These are phyloP conservation scores for Saccharomycopsis malanga DNA, from an alignment of 805 yeast species.

Conservation along the genomic window DNA sequence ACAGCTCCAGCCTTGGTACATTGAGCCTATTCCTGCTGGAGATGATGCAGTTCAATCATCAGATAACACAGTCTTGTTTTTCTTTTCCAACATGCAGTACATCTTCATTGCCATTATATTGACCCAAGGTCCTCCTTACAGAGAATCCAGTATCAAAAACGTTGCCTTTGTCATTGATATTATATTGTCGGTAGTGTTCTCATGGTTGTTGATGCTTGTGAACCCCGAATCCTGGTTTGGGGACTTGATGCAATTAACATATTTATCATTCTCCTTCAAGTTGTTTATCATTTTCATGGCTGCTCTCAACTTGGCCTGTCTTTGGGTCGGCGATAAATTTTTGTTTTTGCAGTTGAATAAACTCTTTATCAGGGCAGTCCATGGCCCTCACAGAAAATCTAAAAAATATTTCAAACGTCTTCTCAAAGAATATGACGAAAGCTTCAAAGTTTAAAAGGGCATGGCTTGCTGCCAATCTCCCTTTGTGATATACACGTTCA, in stretches of 20 bases:
- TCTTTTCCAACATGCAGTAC: slow-evolving; percentile 81
- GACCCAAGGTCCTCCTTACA: slow-evolving; percentile 89
- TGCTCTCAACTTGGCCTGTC: slow-evolving; percentile 40
- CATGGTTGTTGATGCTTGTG: slow-evolving; percentile 48
- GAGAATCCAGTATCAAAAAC: slow-evolving; percentile 66
- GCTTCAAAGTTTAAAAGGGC: neutral
- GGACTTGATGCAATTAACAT: slow-evolving; percentile 67
- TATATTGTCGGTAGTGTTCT: slow-evolving; percentile 39
- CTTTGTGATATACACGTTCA: no score
- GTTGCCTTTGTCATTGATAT: slow-evolving; percentile 65
- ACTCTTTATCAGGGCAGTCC: slow-evolving; percentile 16
- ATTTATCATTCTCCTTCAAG: slow-evolving; percentile 46
- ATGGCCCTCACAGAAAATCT: slow-evolving; percentile 15
- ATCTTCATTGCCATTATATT: slow-evolving; percentile 76
- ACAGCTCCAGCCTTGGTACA: slow-evolving; percentile 64
- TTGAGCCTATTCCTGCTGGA: slow-evolving; percentile 72
- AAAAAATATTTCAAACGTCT: slow-evolving; percentile 21
- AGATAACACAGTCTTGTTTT: slow-evolving; percentile 83
- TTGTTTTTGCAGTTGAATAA: slow-evolving; percentile 38
- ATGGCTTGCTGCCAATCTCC: no score
- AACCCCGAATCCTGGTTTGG: slow-evolving; percentile 52
- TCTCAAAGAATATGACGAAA: neutral
- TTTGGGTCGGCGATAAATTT: slow-evolving; percentile 40
- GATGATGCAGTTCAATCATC: slow-evolving; percentile 76
- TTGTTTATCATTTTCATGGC: slow-evolving; percentile 42